phyloP scores from a whole-genome alignment of 108 stramenopile species.

The Epithemia pelagica region DNA sequence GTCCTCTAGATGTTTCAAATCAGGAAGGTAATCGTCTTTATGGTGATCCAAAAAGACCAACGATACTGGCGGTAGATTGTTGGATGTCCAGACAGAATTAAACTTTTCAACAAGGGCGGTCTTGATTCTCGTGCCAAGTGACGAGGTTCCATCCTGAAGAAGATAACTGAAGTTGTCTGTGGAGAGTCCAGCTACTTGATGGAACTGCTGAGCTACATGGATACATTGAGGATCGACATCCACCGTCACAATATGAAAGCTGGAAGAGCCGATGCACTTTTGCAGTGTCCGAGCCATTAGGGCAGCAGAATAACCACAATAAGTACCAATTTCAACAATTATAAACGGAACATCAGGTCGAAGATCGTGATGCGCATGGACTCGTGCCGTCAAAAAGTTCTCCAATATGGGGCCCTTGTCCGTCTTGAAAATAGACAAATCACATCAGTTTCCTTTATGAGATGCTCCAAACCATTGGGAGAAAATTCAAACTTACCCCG shows the following conservation, averaged over 20 bases:
- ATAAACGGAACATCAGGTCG: slow-evolving; percentile 22
- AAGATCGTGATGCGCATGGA: slow-evolving; percentile 7
- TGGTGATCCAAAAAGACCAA: slow-evolving; percentile 89
- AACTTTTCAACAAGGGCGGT: slow-evolving; percentile 5
- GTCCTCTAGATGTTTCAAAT: slow-evolving; percentile 55
- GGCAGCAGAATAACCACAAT: slow-evolving; percentile 80
- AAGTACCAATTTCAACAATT: slow-evolving; percentile 77
- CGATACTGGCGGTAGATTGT: slow-evolving; percentile 25
- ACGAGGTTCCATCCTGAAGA: not conserved
- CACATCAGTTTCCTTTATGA: too few species aligned
- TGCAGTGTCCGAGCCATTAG: slow-evolving; percentile 32
- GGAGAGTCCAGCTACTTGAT: slow-evolving; percentile 46
- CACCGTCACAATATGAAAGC: slow-evolving; percentile 49
- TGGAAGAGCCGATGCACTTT: slow-evolving; percentile 3
- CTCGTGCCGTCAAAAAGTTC: slow-evolving; percentile 8
- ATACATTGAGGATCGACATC: slow-evolving; percentile 55
- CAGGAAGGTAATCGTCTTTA: slow-evolving; percentile 71
- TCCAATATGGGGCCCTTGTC: slow-evolving; percentile 59
- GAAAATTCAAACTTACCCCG: slow-evolving; percentile 38
- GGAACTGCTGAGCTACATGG: slow-evolving; percentile 48
- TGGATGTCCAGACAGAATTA: not conserved
- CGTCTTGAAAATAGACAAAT: slow-evolving; percentile 16
- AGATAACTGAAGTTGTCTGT: slow-evolving; percentile 9
- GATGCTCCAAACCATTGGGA: too few species aligned
- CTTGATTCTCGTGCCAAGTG: slow-evolving; percentile 4